Base-by-base conservation (phyloP, 768 basidiomycete species). In the Mycena olivaceomarginata region DNA sequence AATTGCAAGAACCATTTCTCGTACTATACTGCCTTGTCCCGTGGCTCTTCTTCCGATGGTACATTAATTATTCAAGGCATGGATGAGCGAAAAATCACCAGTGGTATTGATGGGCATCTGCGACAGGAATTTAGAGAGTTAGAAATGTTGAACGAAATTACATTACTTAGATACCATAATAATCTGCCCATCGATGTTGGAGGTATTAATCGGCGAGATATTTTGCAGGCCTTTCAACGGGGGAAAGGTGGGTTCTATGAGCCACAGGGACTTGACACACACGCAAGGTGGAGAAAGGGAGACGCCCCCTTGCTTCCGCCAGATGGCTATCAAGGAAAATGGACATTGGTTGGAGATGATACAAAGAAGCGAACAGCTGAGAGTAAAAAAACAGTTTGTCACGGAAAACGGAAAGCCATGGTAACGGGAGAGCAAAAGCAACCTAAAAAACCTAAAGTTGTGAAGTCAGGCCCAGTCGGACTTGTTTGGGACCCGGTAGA, bases 131-230 rank as follows among this genome's bases (percentile, higher is more conserved):
- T 31, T 4, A 31, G 31, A 31, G 31, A 31, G 45, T 70, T 87
- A 1, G 85, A 87, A 46, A 8, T 87, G 0, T 75, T 88, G 3
- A 85, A 87, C 81, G 84, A 86, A 20, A 85, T 88, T 8, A 86
- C 85, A 0, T 60, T 56, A 2, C 41, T 84, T 18, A 40, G 68
- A 40, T 86, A 82, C 72, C 20, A 79, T 5, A 66, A 75, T 0
- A 77, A 75, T 20, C 74, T 86, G 7, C 76, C 80, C 2, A 20
- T 41, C 5, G 39, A 15, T 4, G 72, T 85, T 0, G 51, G n/a
- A 25, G 83, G 81, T 5, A 10, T 41, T 0, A 51, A 75, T 11
- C 75, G 75, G 3, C 51, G 84, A 41, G 81, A 83, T 56, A 62
- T 77, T 0, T 25, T 85, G 5, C 81, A 86, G 16, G 11, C 78